Evolutionary conservation across 345 rosid genomes (phyloP), one percentile per base, ranked within the genome.

Genomic region (Kernera saxatilis): DNA sequence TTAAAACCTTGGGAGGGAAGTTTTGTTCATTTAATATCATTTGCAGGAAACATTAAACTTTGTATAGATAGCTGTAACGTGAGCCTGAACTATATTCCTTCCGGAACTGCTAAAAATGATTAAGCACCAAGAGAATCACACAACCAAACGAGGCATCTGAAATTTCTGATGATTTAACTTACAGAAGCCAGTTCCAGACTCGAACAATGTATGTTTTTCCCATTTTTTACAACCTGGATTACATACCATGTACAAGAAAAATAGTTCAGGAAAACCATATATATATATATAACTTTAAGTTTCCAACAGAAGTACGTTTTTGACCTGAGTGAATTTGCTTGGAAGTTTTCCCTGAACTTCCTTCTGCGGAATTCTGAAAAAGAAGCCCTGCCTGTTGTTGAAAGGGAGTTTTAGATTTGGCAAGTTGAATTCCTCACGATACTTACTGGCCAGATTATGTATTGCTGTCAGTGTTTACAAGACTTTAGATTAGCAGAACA

Each of bases 351-450:
- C 94, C 77, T 86, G 90, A 69, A 87, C 80, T 55, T 89, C 97
- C 78, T 93, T 93, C 60, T 73, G 86, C 35, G 94, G 88, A 80
- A 93, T 86, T 81, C 98, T 93, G 56, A 91, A 83, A 82, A 89
- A 91, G 90, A 93, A 93, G n/a, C 98, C 98, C 74, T 89, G 97
- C 77, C 91, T 84, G 63, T 77, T 91, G 87, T 91, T 93, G 82
- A 93, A 93, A n/a, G 96, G 97, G 61, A 93, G 86, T 78, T 93
- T 93, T 75, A 93, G 79, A 83, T 85, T 93, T 73, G 96, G 93
- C 72, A 93, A 79, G 70, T 78, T 84, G 82, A 87, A 88, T 78
- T 89, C 96, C 79, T 86, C 93, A 18, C 97, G 96, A 52, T 88
- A 93, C 75, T 82, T 89, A 78, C 86, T 91, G 30, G 96, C 98